phyloP scores from a whole-genome alignment of 2,329 filamentous ascomycete species.

The Aspergillus brasiliensis region DNA sequence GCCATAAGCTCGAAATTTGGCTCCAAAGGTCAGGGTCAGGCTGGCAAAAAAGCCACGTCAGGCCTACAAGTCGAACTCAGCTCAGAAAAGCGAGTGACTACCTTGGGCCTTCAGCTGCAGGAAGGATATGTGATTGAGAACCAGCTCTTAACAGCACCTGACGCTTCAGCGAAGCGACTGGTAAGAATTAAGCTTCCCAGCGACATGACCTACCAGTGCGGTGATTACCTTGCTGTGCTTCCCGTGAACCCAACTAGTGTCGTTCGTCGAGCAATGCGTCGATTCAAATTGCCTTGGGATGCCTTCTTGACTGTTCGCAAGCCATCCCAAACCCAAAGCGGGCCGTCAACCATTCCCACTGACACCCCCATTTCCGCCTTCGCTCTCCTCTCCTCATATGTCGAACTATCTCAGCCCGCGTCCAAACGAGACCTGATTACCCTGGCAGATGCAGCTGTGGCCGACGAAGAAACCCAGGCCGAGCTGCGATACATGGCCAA shows the following conservation, averaged over 20 bases:
- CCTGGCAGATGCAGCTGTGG: conserved; percentile 48
- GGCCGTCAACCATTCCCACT: conserved; percentile 51
- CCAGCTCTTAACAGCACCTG: conserved; percentile 53
- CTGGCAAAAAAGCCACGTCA: conserved; percentile 35
- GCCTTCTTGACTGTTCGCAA: conserved; percentile 63
- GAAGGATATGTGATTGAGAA: conserved; percentile 62
- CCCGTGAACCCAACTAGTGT: conserved; percentile 68
- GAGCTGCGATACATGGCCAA: conserved; percentile 34
- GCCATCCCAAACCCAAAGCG: conserved; percentile 49
- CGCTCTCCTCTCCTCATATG: conserved; percentile 68
- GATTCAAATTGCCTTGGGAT: conserved; percentile 70
- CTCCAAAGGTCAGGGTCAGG: neutral
- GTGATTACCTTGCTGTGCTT: conserved; percentile 75
- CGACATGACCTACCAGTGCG: conserved; percentile 67
- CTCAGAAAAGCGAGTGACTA: conserved; percentile 55
- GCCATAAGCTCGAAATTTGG: conserved; percentile 49
- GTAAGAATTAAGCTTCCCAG: conserved; percentile 69
- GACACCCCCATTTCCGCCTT: conserved; percentile 60
- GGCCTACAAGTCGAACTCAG: conserved; percentile 53
- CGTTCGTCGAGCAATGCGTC: conserved; percentile 64
- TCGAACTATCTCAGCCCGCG: conserved; percentile 72
- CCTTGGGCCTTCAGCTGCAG: conserved; percentile 64
- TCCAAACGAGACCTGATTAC: conserved; percentile 64
- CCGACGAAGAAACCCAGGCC: conserved; percentile 52
- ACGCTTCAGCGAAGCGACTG: conserved; percentile 61